phyloP scores from a whole-genome alignment of 2,329 filamentous ascomycete species.

The Pyrenophora teres region DNA sequence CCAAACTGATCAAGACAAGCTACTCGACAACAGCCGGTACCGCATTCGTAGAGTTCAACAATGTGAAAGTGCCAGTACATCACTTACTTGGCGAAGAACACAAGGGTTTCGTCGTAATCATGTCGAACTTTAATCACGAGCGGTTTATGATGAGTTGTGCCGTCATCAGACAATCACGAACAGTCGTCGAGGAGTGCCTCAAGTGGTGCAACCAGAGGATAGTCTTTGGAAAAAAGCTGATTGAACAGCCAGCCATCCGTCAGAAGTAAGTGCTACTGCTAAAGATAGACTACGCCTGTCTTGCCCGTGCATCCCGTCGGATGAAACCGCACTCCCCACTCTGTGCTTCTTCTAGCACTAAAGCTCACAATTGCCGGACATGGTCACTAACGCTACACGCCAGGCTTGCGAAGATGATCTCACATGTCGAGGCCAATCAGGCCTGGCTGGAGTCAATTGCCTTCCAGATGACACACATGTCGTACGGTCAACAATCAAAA shows the following conservation, averaged over 20 bases:
- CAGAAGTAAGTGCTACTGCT: constrained; percentile 64
- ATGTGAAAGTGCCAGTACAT: constrained; percentile 80
- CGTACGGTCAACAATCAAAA: constrained; percentile 74
- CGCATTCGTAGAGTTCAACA: constrained; percentile 79
- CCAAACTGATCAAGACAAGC: constrained; percentile 76
- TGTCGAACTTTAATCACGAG: constrained; percentile 89
- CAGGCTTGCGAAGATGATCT: constrained; percentile 83
- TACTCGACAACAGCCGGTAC: constrained; percentile 82
- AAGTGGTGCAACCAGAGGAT: constrained; percentile 89
- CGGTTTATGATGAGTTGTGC: constrained; percentile 74
- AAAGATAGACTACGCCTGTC: background rate
- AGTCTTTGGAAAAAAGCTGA: constrained; percentile 80
- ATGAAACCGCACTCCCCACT: constrained; percentile 1
- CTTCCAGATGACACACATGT: constrained; percentile 87
- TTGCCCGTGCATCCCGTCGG: background rate
- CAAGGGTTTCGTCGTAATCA: constrained; percentile 82
- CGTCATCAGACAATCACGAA: constrained; percentile 67
- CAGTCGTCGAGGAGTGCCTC: constrained; percentile 79
- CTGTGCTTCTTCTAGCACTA: background rate
- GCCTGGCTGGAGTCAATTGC: constrained; percentile 84
- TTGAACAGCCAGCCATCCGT: constrained; percentile 79
- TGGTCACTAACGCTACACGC: constrained; percentile 4
- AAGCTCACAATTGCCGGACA: background rate
- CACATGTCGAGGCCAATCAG: constrained; percentile 79
- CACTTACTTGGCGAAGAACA: constrained; percentile 81